phyloP scores from a whole-genome alignment of 2,329 filamentous ascomycete genomes.

The Metarhizium album region DNA sequence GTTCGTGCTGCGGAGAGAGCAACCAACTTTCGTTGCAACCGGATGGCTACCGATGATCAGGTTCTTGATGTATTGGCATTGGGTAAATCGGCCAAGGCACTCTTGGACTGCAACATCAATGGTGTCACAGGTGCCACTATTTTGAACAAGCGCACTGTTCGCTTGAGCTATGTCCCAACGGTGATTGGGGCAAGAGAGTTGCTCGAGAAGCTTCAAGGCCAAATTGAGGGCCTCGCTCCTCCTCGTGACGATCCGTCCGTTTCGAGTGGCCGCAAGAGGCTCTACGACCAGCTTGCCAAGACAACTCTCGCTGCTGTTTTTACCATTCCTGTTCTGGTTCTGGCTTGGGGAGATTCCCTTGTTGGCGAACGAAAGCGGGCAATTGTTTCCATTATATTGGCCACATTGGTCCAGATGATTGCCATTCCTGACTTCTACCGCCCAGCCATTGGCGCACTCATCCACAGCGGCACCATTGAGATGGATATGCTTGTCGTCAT shows the following conservation, averaged over 20 bases:
- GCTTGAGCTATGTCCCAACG: slow-evolving; percentile 24
- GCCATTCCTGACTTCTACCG: slow-evolving; percentile 38
- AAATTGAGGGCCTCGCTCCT: slow-evolving; percentile 18
- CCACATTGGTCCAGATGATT: slow-evolving; percentile 39
- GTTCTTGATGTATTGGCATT: slow-evolving; percentile 19
- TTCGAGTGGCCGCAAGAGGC: slow-evolving; percentile 18
- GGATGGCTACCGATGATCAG: slow-evolving; percentile 16
- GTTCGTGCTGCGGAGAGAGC: slow-evolving; percentile 15
- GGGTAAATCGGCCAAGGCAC: slow-evolving; percentile 10
- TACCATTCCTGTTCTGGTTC: slow-evolving; percentile 22
- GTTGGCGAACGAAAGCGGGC: slow-evolving; percentile 14
- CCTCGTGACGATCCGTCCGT: slow-evolving; percentile 22
- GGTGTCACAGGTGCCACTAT: slow-evolving; percentile 17
- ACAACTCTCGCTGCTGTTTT: slow-evolving; percentile 18
- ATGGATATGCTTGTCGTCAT: slow-evolving; percentile 47
- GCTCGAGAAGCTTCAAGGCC: slow-evolving; percentile 10
- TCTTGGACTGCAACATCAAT: slow-evolving; percentile 10
- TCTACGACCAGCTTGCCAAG: slow-evolving; percentile 22
- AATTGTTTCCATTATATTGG: slow-evolving; percentile 30
- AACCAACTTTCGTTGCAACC: slow-evolving; percentile 20
- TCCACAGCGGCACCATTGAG: slow-evolving; percentile 35
- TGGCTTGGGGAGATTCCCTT: slow-evolving; percentile 19
- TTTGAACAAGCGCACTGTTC: slow-evolving; percentile 20
- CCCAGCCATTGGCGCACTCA: slow-evolving; percentile 33
- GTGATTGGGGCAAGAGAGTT: slow-evolving; percentile 21